Conservation (phyloP, 257 asterid genomes). For the Salvia rosmarinus region DNA sequence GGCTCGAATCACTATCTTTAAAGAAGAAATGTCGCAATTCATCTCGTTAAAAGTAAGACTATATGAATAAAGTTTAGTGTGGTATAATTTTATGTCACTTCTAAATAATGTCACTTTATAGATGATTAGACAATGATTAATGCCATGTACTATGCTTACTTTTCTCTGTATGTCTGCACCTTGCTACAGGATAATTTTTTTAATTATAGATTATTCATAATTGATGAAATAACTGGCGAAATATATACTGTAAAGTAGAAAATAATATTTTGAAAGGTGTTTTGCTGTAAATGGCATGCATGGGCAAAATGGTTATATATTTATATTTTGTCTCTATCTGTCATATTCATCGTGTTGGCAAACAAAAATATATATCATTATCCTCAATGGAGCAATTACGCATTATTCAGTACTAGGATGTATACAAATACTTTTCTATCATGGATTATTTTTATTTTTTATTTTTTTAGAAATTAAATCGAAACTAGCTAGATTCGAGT, state of each 20-base stretch:
- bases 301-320: constrained; percentile 42
- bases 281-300: constrained; percentile 35
- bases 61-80: background rate
- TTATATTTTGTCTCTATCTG: constrained; percentile 30
- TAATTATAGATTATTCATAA: constrained; percentile 6
- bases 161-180: constrained; percentile 11
- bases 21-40: background rate
- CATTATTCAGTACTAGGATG: constrained; percentile 29
- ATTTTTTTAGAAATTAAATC: background rate
- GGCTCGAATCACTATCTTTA: no score
- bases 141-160: constrained; percentile 30
- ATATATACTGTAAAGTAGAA: constrained; percentile 32
- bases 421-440: background rate
- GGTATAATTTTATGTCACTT: background rate
- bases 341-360: constrained; percentile 8
- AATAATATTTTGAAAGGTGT: constrained; percentile 30
- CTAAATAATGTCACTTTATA: background rate
- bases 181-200: constrained; percentile 15
- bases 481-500: background rate
- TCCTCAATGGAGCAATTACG: constrained; percentile 12
- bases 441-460: no score
- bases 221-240: background rate
- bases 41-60: background rate
- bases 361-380: background rate
- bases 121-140: constrained; percentile 28